Conservation (phyloP, 2,329 filamentous ascomycete species). For the Pestalotiopsis sp. region DNA sequence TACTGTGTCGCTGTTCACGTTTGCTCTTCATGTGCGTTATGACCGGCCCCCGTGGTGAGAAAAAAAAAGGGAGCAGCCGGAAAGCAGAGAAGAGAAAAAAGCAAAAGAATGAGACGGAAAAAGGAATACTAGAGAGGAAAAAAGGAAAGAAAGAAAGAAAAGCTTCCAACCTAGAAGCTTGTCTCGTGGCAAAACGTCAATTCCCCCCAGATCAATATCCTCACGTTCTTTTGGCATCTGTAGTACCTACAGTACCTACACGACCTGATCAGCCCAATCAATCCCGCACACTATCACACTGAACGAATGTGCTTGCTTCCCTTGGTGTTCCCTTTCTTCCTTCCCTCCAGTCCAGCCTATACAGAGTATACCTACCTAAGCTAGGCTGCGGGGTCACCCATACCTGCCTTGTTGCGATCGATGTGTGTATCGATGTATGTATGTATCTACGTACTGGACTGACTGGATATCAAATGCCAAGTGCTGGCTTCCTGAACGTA, state of each 20-base stretch:
- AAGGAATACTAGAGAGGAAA: not conserved
- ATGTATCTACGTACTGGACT: not conserved
- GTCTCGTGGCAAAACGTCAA: not conserved
- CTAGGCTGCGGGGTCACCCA: not conserved
- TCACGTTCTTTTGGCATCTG: not conserved
- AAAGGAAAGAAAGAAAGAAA: not conserved
- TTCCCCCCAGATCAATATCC: not conserved
- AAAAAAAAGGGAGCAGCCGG: not conserved
- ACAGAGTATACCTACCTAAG: not conserved
- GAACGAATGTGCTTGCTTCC: not conserved
- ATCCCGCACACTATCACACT: not conserved
- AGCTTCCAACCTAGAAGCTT: not conserved
- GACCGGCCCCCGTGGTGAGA: not conserved
- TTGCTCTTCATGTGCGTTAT: not conserved
- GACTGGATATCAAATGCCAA: not conserved
- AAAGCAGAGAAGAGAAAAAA: not conserved
- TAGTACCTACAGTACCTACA: not conserved
- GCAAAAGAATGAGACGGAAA: not conserved
- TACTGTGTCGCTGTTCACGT: not conserved
- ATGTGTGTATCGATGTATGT: not conserved
- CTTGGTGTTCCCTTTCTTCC: not conserved
- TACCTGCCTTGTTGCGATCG: not conserved
- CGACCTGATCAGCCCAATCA: not conserved
- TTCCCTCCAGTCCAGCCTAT: too few species aligned
- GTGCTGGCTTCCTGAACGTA: not conserved